Evolutionary conservation across 2,329 filamentous ascomycete genomes (phyloP), one percentile per base, ranked within the genome.

Genomic region (Myriosclerotinia curreyana): DNA sequence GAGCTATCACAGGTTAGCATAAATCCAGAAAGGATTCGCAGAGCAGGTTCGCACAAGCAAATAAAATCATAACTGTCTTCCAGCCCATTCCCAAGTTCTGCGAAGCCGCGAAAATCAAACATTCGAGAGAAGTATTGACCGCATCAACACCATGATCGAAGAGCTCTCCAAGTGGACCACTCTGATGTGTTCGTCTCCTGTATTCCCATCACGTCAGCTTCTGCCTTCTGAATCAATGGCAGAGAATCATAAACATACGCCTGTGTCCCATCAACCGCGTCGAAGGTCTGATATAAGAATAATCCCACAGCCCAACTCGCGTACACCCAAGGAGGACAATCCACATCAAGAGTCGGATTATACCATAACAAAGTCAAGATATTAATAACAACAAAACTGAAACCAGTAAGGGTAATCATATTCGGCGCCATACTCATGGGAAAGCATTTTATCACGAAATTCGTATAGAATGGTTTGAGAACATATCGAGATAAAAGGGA

Each of bases 101-200:
- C 44, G 90, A 88, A 42, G 89, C 92, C 14, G 92, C 91, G 74
- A 99, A 99, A 70, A 99, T 85, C 66, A 98, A 82, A 46, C 94
- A 91, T 74, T 96, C 95, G 69, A 99, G 86, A n/a, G 88, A 89
- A 5, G 95, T 99, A 77, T 99, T 99, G 75, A 96, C 86, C 38
- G 95, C 95, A 77, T 99, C 95, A 69, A 99, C 95, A 67, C 92
- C 93, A 77, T 99, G 95, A 76, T 99, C 95, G 75, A 99, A 99
- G 31, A 99, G 85, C 77, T 99, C 95, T 69, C 95, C 95, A 40
- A 99, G 82, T 8, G 95, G 95, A 15, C 95, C 94, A 74, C 91
- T 96, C 76, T 98, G 95, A 70, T 84, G 87, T 25, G 95, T 99
- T 75, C 95, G 87, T 73, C 94, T 87, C 64, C 89, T 46, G 36